phyloP scores from a whole-genome alignment of 2,329 filamentous ascomycete species.

The Mollisia scopiformis region DNA sequence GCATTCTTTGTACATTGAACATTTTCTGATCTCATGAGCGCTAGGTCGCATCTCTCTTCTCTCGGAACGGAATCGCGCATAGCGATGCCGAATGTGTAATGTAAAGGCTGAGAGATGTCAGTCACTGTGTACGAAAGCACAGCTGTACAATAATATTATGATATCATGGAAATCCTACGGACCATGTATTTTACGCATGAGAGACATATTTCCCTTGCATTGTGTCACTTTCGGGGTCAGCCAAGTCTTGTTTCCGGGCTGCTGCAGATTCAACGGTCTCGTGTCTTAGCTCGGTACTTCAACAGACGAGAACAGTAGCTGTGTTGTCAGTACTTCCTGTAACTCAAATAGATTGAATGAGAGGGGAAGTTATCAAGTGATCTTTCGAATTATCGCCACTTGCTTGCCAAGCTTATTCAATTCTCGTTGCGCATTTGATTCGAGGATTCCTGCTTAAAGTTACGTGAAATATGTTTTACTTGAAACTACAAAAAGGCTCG shows the following conservation, averaged over 20 bases:
- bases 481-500: too few relatives aligned
- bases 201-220: not conserved
- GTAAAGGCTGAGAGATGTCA: slow-evolving; percentile 1
- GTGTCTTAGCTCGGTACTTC: too few relatives aligned
- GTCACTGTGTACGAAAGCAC: slow-evolving; percentile 1
- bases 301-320: too few relatives aligned
- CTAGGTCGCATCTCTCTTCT: slow-evolving; percentile 23
- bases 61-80: slow-evolving; percentile 14
- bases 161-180: slow-evolving; percentile 4
- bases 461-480: too few relatives aligned
- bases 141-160: slow-evolving; percentile 26
- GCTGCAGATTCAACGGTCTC: too few relatives aligned
- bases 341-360: too few relatives aligned
- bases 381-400: too few relatives aligned
- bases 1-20: slow-evolving; percentile 20
- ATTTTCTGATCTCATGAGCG: slow-evolving; percentile 12
- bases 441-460: too few relatives aligned
- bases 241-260: not conserved
- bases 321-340: too few relatives aligned
- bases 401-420: too few relatives aligned
- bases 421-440: too few relatives aligned
- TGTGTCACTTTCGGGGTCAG: not conserved
- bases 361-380: too few relatives aligned
- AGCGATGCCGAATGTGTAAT: slow-evolving; percentile 11
- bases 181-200: not conserved